Conservation (phyloP, 1,284 basidiomycete species). For the Microbotryum saponariae region DNA sequence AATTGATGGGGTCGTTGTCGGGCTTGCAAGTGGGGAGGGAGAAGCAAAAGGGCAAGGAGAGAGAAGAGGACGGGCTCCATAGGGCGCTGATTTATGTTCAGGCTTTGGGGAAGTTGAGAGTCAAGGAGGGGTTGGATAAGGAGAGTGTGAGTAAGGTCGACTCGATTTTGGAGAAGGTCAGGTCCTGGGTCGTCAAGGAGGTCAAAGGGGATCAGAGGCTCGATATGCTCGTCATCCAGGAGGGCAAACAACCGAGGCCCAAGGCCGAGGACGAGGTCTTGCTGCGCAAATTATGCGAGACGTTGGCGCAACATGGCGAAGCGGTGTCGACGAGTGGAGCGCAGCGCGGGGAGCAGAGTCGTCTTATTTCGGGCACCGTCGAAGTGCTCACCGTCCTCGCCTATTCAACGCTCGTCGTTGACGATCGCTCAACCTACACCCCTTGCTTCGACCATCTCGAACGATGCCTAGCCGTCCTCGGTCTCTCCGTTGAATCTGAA, state of each 20-base stretch:
- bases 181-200: too few species aligned
- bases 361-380: conserved; percentile 12
- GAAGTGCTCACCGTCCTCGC: conserved; percentile 35
- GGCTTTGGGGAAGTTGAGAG: too few species aligned
- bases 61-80: too few species aligned
- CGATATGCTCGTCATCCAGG: conserved; percentile 5
- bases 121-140: too few species aligned
- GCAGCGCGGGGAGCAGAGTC: not conserved
- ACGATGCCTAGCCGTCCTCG: conserved; percentile 4
- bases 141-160: too few species aligned
- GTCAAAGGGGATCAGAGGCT: not conserved
- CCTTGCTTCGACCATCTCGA: conserved; percentile 6
- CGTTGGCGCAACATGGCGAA: not conserved
- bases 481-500: conserved; percentile 4
- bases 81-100: too few species aligned
- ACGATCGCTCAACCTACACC: conserved; percentile 12
- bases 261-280: not conserved
- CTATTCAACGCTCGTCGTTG: conserved; percentile 18
- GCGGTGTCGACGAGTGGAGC: not conserved
- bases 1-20: too few species aligned
- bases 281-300: not conserved
- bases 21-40: too few species aligned
- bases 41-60: too few species aligned
- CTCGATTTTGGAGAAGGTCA: too few species aligned
- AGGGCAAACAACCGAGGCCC: not conserved